Percentiles rank a stretch among this genome's conserved stretches.
Conservation (phyloP, 257 asterid species). For the Jacaranda mimosifolia region DNA sequence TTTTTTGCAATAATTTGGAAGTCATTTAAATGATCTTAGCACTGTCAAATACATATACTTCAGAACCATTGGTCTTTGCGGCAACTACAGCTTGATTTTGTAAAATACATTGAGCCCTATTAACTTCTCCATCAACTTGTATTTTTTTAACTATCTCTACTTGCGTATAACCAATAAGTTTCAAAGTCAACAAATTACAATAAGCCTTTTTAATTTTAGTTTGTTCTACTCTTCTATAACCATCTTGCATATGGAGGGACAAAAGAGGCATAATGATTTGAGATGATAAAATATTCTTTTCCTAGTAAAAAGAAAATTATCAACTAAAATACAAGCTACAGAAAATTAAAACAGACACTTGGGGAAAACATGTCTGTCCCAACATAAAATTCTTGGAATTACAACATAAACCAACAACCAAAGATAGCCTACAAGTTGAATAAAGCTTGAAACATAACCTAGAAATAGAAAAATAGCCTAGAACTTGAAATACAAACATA, state of each 20-base stretch:
- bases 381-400: too few relatives aligned
- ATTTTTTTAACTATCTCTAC: conserved; percentile 83
- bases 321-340: background rate
- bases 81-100: conserved; percentile 81
- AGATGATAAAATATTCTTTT: too few relatives aligned
- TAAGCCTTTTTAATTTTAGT: background rate
- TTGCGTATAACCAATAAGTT: conserved; percentile 45
- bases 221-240: background rate
- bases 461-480: too few relatives aligned
- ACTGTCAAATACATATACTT: conserved; percentile 78
- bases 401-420: too few relatives aligned
- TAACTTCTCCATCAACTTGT: conserved; percentile 91
- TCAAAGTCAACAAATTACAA: conserved; percentile 23
- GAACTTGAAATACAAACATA: too few relatives aligned
- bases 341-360: background rate
- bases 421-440: too few relatives aligned
- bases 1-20: too few relatives aligned
- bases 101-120: conserved; percentile 83
- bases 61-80: conserved; percentile 80
- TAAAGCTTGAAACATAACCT: too few relatives aligned
- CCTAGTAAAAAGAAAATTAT: background rate
- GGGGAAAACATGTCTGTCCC: background rate
- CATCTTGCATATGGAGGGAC: background rate
- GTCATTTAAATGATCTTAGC: conserved; percentile 67
- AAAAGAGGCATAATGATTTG: background rate